A percentile compares a stretch with the other conserved stretches of the same genome.
Conservation (phyloP, 176 grass and related monocot species). For the Avena insularis region DNA sequence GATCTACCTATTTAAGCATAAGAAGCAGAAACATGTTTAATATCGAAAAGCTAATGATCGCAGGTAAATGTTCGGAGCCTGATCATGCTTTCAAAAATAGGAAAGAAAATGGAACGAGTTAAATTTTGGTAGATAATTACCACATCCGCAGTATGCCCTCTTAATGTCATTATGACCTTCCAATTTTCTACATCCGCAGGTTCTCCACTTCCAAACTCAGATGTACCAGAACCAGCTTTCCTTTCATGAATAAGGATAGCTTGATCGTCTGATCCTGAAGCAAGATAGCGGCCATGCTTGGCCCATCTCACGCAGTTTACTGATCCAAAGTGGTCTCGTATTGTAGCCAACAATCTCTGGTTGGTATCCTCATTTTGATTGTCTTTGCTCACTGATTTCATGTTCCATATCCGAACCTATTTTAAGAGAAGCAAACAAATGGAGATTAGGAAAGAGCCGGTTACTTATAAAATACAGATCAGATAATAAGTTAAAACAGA, state of each 20-base stretch:
- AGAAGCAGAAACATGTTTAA: constrained; percentile 43
- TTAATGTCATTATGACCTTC: constrained; percentile 96
- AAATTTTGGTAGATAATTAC: constrained; percentile 67
- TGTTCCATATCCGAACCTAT: constrained; percentile 97
- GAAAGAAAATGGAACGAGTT: background rate
- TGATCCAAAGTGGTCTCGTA: constrained; percentile 94
- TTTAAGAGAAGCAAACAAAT: constrained; percentile 26
- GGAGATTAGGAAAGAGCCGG: background rate
- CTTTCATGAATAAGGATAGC: constrained; percentile 92
- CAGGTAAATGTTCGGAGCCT: background rate
- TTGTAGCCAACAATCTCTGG: constrained; percentile 76
- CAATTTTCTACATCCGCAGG: constrained; percentile 97
- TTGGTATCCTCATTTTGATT: constrained; percentile 50
- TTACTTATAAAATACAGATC: background rate
- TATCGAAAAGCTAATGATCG: constrained; percentile 28
- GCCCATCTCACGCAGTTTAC: constrained; percentile 99
- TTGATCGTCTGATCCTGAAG: constrained; percentile 99
- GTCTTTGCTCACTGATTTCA: constrained; percentile 79
- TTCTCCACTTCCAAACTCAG: constrained; percentile 96
- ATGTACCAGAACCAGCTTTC: constrained; percentile 90
- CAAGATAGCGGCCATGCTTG: constrained; percentile 83
- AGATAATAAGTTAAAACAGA: background rate
- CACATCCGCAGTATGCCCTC: constrained; percentile 97
- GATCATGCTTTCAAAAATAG: constrained; percentile 4
- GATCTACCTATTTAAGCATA: constrained; percentile 90